Evolutionary conservation across 1,139 yeast genomes (phyloP).

Genomic region (Sugiyamaella castrensis): DNA sequence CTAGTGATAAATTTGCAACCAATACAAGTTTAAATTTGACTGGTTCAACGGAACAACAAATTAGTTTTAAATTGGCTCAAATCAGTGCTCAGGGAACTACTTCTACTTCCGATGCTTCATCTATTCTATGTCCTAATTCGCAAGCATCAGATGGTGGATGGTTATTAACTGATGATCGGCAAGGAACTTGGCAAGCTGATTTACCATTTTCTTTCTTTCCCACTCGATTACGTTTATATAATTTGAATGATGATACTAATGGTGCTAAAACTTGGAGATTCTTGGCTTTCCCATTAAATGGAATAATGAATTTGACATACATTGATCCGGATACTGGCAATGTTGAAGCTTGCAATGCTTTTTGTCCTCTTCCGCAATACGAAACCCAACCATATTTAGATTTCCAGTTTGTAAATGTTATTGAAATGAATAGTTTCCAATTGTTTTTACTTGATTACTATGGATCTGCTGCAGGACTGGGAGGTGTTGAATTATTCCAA

Average conservation of each 20-base stretch:
- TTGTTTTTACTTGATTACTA: conserved; percentile 68
- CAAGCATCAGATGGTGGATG: conserved; percentile 46
- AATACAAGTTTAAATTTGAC: conserved; percentile 12
- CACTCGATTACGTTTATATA: conserved; percentile 68
- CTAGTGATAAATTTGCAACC: conserved; percentile 24
- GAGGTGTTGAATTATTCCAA: conserved; percentile 73
- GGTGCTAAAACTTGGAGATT: conserved; percentile 70
- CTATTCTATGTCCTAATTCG: conserved; percentile 58
- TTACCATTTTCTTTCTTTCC: conserved; percentile 63
- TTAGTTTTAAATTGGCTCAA: conserved; percentile 61
- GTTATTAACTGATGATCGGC: conserved; percentile 50
- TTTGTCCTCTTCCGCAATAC: conserved; percentile 62
- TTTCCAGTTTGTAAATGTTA: conserved; percentile 70
- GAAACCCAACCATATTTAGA: conserved; percentile 62
- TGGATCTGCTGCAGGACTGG: conserved; percentile 64
- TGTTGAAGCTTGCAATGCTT: conserved; percentile 69
- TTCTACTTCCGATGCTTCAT: conserved; percentile 40
- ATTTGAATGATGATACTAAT: conserved; percentile 46
- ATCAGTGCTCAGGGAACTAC: conserved; percentile 53
- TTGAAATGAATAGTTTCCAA: conserved; percentile 60
- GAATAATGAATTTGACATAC: conserved; percentile 90
- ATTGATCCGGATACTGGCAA: conserved; percentile 66
- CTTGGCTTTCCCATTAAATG: conserved; percentile 72
- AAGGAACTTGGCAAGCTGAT: conserved; percentile 67
- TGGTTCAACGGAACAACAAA: conserved; percentile 49